phyloP scores from a whole-genome alignment of 2,329 filamentous ascomycete genomes.

The Dactylonectria estremocensis region DNA sequence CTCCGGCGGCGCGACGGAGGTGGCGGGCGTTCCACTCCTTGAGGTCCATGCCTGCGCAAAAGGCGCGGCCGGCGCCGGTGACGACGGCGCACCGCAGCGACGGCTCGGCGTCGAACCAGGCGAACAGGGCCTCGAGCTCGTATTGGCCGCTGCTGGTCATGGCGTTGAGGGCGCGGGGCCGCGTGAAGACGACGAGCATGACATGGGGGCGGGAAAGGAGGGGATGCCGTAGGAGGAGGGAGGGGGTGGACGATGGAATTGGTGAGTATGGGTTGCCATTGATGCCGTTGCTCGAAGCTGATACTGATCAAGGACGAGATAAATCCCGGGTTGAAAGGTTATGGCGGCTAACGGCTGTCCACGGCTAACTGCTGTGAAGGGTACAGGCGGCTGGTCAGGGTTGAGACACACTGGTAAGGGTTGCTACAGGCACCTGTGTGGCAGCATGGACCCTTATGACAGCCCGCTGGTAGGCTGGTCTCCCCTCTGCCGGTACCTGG shows the following conservation, averaged over 20 bases:
- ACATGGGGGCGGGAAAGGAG: constrained; percentile 45
- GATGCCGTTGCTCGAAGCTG: too few species aligned
- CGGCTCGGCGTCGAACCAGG: constrained; percentile 76
- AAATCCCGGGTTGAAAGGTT: too few species aligned
- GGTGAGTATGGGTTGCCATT: constrained; percentile 33
- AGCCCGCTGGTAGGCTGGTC: too few species aligned
- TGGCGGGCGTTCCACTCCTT: constrained; percentile 57
- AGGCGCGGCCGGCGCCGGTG: constrained; percentile 75
- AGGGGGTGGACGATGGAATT: constrained; percentile 40
- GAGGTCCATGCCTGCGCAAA: constrained; percentile 79
- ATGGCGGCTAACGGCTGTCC: too few species aligned
- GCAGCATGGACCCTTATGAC: too few species aligned
- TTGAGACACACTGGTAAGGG: too few species aligned
- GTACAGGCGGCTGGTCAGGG: too few species aligned
- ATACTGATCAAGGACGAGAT: too few species aligned
- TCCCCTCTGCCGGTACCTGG: too few species aligned
- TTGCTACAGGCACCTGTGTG: too few species aligned
- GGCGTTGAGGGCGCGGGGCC: constrained; percentile 43
- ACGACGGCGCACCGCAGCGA: constrained; percentile 73
- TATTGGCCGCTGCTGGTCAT: constrained; percentile 46
- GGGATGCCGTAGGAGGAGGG: constrained; percentile 40
- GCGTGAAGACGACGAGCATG: constrained; percentile 47
- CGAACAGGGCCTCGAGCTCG: constrained; percentile 63
- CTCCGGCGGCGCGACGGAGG: constrained; percentile 37
- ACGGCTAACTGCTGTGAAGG: too few species aligned